Percentiles rank a stretch among this genome's conserved stretches.
Evolutionary conservation across 2,329 filamentous ascomycete species (phyloP).

Genomic region (Cryphonectria naterciae): DNA sequence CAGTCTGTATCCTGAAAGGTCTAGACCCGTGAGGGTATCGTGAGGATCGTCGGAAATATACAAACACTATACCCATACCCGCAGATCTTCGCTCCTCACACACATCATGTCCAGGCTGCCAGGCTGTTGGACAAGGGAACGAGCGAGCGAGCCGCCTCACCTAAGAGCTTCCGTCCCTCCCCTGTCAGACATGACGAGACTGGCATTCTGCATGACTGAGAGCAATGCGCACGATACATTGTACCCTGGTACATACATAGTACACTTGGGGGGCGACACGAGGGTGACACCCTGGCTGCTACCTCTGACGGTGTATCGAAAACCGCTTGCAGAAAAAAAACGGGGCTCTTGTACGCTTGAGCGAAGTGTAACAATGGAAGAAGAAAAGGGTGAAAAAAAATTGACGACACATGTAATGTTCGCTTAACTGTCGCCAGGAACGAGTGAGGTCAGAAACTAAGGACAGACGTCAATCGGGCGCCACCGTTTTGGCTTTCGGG

Average conservation of each 20-base stretch:
- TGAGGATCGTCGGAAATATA: neutral
- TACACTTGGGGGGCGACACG: neutral
- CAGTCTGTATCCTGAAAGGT: neutral
- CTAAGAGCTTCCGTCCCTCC: neutral
- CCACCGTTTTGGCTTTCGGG: conserved; percentile 20
- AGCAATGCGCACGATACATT: neutral
- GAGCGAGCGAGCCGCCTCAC: neutral
- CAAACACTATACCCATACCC: neutral
- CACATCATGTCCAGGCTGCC: neutral
- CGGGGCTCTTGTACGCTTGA: neutral
- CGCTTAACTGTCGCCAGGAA: neutral
- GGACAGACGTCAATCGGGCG: conserved; percentile 22
- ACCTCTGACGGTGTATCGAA: neutral
- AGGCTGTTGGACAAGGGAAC: too few species aligned
- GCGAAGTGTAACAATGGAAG: neutral
- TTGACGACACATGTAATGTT: conserved; percentile 1
- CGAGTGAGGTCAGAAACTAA: conserved; percentile 28
- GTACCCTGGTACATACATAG: neutral
- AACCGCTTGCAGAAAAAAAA: neutral
- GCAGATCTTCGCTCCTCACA: neutral
- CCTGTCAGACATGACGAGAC: neutral
- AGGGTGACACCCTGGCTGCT: neutral
- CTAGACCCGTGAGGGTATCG: conserved; percentile 7
- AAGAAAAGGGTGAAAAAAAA: neutral
- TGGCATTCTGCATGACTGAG: neutral